Base-by-base conservation (phyloP, 495 filamentous ascomycete species). In the Xylaria bambusicola region DNA sequence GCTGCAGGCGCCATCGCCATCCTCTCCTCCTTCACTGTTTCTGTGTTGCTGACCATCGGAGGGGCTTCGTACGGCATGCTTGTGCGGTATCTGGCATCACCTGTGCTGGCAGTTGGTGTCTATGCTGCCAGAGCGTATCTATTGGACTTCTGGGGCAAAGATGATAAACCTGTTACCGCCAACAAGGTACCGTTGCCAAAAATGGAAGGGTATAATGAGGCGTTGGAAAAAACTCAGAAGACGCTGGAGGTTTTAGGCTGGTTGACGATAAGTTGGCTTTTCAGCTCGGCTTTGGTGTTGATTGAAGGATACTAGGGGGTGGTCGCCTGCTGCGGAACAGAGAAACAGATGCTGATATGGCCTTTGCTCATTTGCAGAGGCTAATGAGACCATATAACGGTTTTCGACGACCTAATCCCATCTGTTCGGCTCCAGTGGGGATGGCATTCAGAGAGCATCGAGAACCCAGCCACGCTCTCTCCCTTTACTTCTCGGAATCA, bases 1-100 rank as follows among this genome's bases (percentile, higher is more conserved):
- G 67, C 62, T 0, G 65, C 69, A 38, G 74, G 68, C 8, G 73
- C 73, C 1, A 50, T 31, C 6, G 58, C 67, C 0, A 41, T 66
- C 13, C 18, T 62, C 9, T 15, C 53, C 24, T 66, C 63, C 40
- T 49, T 63, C 31, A 18, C 62, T 21, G 55, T 35, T 8, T 66
- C 63, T 2, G 42, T 60, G 29, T 45, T 62, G 2, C 60, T 66
- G 31, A 40, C 47, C 15, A 26, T 8, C 3, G 44, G 51, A 9
- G 63, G 63, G 3, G 36, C 53, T 0, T 46, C 36, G 8, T 66
- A 62, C 41, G 63, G 63, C 0, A 9, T 60, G 6, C 21, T 62
- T 1, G 35, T 33, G 40, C 63, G 56, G 13, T 62, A 52, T 26
- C 12, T 60, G 7, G 40, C 27, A 8, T 61, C 54, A 26, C 50